These are phyloP conservation scores for Emericellopsis cladophorae DNA, from an alignment of 2,329 filamentous ascomycete genomes.

Conservation along the genomic window DNA sequence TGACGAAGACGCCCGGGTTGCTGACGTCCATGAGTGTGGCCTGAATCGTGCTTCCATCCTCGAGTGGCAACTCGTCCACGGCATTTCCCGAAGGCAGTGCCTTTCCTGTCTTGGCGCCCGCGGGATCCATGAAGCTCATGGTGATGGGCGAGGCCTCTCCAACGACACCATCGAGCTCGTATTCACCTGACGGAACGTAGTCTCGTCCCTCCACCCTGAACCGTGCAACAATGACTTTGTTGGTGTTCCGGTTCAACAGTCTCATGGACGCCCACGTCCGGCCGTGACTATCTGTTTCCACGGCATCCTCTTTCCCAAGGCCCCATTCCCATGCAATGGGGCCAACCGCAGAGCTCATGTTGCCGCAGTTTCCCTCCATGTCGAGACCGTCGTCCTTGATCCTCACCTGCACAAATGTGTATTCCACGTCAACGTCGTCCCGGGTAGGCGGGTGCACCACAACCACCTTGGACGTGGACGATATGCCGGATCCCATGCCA, in stretches of 20 bases:
- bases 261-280: constrained; percentile 32
- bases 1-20: constrained; percentile 52
- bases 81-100: constrained; percentile 35
- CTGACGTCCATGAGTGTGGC: constrained; percentile 50
- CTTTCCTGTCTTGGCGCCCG: constrained; percentile 48
- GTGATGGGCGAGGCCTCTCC: constrained; percentile 40
- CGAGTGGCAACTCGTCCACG: constrained; percentile 32
- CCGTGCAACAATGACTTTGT: constrained; percentile 41
- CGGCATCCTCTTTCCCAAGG: constrained; percentile 7
- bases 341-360: constrained; percentile 56
- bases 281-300: constrained; percentile 10
- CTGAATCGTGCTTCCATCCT: constrained; percentile 20
- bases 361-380: constrained; percentile 62
- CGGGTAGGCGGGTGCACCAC: constrained; percentile 32
- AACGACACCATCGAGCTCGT: constrained; percentile 48
- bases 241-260: constrained; percentile 61
- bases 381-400: constrained; percentile 49
- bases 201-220: constrained; percentile 30
- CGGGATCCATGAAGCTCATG: constrained; percentile 46
- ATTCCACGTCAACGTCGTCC: constrained; percentile 46
- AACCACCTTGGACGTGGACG: constrained; percentile 55
- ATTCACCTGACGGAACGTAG: constrained; percentile 35
- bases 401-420: constrained; percentile 59
- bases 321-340: constrained; percentile 28
- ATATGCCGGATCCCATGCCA: constrained; percentile 54